Conservation (phyloP, 129 eudicot species). For the Artemisia argyi region DNA sequence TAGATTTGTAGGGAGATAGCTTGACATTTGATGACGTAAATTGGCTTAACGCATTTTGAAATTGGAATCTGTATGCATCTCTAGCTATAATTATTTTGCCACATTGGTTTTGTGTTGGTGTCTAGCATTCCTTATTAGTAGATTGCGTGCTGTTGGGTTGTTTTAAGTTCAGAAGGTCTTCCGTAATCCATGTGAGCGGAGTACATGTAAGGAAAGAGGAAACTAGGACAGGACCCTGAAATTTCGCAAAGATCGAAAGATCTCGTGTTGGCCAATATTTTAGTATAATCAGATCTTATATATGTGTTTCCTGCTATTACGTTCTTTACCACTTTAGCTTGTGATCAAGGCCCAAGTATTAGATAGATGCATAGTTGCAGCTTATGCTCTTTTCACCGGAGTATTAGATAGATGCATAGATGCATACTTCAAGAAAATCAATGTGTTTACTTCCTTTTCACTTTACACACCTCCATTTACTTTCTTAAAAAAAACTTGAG, state of each 20-base stretch:
- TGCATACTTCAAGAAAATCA: no score
- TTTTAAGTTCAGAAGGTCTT: slow-evolving; percentile 7
- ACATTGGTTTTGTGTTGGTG: no score
- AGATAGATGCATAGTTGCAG: neutral
- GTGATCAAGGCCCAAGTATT: neutral
- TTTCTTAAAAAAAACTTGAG: no score
- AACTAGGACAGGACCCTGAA: neutral
- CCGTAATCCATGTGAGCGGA: neutral
- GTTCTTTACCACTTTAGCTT: neutral
- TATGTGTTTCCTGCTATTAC: neutral
- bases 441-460: no score
- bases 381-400: neutral
- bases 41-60: neutral
- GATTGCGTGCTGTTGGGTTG: slow-evolving; percentile 8
- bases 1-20: no score
- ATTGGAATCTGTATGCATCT: neutral
- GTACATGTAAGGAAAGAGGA: slow-evolving; percentile 8
- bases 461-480: no score
- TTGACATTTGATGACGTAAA: no score
- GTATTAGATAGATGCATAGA: no score
- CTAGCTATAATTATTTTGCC: no score
- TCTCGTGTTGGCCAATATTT: neutral
- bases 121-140: no score
- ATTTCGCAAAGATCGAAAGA: slow-evolving; percentile 2
- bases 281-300: slow-evolving; percentile 9